Conservation (phyloP, 257 asterid genomes). For the Echium plantagineum region DNA sequence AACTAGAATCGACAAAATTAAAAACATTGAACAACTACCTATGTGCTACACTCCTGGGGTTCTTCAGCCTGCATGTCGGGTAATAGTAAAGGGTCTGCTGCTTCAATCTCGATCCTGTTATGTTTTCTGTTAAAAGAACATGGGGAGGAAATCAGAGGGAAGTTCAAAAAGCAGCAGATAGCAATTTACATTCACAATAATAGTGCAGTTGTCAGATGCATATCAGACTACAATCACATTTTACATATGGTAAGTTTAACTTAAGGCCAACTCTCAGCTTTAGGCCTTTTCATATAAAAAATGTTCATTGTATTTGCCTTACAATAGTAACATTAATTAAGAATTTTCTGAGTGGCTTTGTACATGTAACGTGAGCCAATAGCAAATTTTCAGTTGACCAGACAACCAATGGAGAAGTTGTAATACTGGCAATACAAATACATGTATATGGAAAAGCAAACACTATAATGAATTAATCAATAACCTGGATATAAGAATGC, state of each 20-base stretch:
- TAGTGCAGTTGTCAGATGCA: background rate
- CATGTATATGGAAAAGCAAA: background rate
- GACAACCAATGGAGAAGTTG: too few species aligned
- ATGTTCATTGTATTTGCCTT: too few species aligned
- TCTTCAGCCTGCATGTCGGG: background rate
- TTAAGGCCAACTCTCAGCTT: too few species aligned
- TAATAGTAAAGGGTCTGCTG: constrained; percentile 1
- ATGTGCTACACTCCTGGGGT: constrained; percentile 1
- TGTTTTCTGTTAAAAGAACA: background rate
- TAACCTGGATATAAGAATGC: background rate
- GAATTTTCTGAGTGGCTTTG: too few species aligned
- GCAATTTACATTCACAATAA: background rate
- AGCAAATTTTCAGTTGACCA: too few species aligned
- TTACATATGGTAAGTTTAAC: too few species aligned
- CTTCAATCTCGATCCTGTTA: background rate
- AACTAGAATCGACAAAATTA: too few species aligned
- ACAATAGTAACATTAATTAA: too few species aligned
- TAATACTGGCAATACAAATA: too few species aligned
- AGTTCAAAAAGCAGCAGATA: background rate
- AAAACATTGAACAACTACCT: background rate
- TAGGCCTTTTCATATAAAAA: too few species aligned
- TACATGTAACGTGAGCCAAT: too few species aligned
- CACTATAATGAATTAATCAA: background rate
- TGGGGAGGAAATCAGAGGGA: background rate
- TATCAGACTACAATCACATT: too few species aligned